Conservation (phyloP, 2,329 filamentous ascomycete species). For the Monilinia fructigena region DNA sequence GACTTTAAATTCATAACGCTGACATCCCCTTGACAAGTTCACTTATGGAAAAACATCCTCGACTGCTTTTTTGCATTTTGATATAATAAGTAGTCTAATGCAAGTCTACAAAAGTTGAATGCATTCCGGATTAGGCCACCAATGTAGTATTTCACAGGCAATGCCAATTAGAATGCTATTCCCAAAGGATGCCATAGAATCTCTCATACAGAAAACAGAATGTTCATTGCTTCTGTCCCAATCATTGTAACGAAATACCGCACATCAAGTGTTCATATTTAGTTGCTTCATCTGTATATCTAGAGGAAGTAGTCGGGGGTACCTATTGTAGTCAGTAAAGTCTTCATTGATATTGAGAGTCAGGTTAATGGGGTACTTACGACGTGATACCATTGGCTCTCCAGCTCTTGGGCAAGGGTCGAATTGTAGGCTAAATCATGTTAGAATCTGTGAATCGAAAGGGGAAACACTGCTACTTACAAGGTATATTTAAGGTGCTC, state of each 20-base stretch:
- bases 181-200: slow-evolving; percentile 27
- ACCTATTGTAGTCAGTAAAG: slow-evolving; percentile 44
- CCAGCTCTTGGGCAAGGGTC: slow-evolving; percentile 96
- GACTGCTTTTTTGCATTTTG: slow-evolving; percentile 35
- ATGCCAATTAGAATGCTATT: slow-evolving; percentile 23
- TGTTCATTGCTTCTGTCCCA: slow-evolving; percentile 31
- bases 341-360: not conserved
- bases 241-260: slow-evolving; percentile 21
- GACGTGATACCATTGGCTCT: slow-evolving; percentile 97
- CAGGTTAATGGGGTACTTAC: slow-evolving; percentile 47
- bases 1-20: slow-evolving; percentile 11
- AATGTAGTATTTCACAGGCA: slow-evolving; percentile 20
- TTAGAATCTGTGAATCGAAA: slow-evolving; percentile 35
- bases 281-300: slow-evolving; percentile 32
- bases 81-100: slow-evolving; percentile 36
- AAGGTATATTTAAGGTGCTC: slow-evolving; percentile 99
- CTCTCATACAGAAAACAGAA: slow-evolving; percentile 33
- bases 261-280: slow-evolving; percentile 23
- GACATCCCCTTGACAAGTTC: not conserved
- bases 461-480: slow-evolving; percentile 57
- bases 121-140: slow-evolving; percentile 24
- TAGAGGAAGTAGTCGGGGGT: slow-evolving; percentile 99
- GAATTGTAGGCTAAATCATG: slow-evolving; percentile 82
- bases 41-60: slow-evolving; percentile 1
- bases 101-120: slow-evolving; percentile 37